A percentile compares a stretch with the other conserved stretches of the same genome.
Conservation (phyloP, 441 rosid species). For the Francoa sonchifolia region DNA sequence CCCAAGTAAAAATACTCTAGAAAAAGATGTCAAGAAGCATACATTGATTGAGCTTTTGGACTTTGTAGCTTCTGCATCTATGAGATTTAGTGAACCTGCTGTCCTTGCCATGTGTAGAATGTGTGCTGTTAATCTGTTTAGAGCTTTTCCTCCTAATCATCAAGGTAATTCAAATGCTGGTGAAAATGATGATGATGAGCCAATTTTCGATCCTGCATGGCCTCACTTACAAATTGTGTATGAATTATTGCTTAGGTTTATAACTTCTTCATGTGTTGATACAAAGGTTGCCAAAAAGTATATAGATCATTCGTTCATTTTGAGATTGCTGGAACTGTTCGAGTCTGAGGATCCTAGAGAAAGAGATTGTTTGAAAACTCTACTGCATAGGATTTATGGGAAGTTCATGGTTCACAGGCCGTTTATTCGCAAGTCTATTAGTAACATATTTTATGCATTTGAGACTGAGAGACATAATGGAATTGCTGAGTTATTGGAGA, state of each 20-base stretch:
- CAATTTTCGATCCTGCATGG: slow-evolving; percentile 33
- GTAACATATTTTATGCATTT: slow-evolving; percentile 58
- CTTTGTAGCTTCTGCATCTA: slow-evolving; percentile 38
- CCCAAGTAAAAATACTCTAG: slow-evolving; percentile 54
- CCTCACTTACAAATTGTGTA: slow-evolving; percentile 10
- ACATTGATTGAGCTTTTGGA: slow-evolving; percentile 72
- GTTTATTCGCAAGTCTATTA: slow-evolving; percentile 66
- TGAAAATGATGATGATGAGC: slow-evolving; percentile 69
- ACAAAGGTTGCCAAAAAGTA: slow-evolving; percentile 78
- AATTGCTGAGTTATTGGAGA: slow-evolving; percentile 11
- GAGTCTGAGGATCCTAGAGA: slow-evolving; percentile 83
- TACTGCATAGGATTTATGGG: slow-evolving; percentile 27
- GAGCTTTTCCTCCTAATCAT: slow-evolving; percentile 44
- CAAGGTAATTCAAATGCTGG: slow-evolving; percentile 39
- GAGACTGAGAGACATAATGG: slow-evolving; percentile 12
- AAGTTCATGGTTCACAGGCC: slow-evolving; percentile 26
- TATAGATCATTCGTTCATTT: slow-evolving; percentile 69
- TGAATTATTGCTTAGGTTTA: slow-evolving; percentile 60
- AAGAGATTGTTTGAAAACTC: slow-evolving; percentile 77
- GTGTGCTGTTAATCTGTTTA: slow-evolving; percentile 56
- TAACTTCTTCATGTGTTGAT: slow-evolving; percentile 69
- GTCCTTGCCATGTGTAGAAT: slow-evolving; percentile 70
- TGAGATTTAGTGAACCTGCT: slow-evolving; percentile 59
- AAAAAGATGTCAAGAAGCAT: slow-evolving; percentile 75
- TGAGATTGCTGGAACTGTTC: slow-evolving; percentile 66